These are phyloP conservation scores for Sclerotiophoma versabilis DNA, from an alignment of 2,329 filamentous ascomycete species.

Conservation along the genomic window DNA sequence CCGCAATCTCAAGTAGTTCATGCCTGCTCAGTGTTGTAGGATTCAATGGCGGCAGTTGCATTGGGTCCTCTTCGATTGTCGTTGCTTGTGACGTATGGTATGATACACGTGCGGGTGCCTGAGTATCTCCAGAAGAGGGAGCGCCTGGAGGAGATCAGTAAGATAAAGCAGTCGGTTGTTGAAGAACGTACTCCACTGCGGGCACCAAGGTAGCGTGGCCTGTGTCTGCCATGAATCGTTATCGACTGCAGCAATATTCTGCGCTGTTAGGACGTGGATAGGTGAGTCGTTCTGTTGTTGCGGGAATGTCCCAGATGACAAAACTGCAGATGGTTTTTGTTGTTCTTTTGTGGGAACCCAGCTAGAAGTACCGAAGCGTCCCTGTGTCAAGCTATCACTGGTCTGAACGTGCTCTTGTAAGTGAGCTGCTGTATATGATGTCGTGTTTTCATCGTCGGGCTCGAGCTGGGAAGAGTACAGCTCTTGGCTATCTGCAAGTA, in stretches of 20 bases:
- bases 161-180: neutral
- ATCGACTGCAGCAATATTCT: neutral
- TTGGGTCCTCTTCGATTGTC: constrained; percentile 7
- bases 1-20: constrained; percentile 16
- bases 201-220: constrained; percentile 2
- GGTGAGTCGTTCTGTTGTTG: too few species aligned
- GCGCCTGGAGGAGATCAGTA: neutral
- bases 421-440: neutral
- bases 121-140: neutral
- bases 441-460: neutral
- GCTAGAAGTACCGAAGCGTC: neutral
- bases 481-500: constrained; percentile 6
- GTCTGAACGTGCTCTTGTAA: neutral
- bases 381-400: neutral
- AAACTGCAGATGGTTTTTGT: neutral
- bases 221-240: constrained; percentile 8
- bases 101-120: neutral
- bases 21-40: neutral
- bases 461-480: constrained; percentile 1
- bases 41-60: neutral
- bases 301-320: neutral
- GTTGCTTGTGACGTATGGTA: constrained; percentile 13
- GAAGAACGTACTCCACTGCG: neutral
- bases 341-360: neutral
- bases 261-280: neutral